Evolutionary conservation across 805 yeast species (phyloP), one percentile per base, ranked within the genome.

Genomic region (Hanseniaspora guilliermondii): DNA sequence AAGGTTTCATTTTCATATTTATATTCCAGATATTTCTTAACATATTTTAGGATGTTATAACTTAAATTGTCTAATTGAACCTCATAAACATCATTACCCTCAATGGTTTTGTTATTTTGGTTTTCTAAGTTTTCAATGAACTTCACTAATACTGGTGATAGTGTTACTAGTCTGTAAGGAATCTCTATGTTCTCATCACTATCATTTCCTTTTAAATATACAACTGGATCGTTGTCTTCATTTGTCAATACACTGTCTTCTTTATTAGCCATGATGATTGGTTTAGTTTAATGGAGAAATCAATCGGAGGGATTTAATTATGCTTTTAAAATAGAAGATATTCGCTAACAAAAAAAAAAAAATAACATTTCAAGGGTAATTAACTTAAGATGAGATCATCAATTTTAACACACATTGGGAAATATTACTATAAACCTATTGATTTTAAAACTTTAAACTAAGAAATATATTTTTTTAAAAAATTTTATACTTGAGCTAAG

Each of bases 1-100:
- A 50, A 27, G 1, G 49, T 42, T 25, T 53, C 50, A 64, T 85
- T 86, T 60, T 85, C 82, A 56, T 75, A 65, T 61, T 85, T 80
- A 64, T 85, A 89, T 64, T 85, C 81, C 35, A 91, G 68, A 61
- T 93, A 91, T 61, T 91, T 97, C 41, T 86, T 83, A 11, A 91
- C 82, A 61, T 87, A 85, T 58, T 80, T 85, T 44, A 93, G 70
- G 21, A 88, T 74, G 35, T 76, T 76, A 0, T 85, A 83, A 56
- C 84, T 85, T 21, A 53, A 12, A 7, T 46, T 46, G 11, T 45
- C 46, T 12, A 53, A 24, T 32, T 45, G 39, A 67, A 85, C 76
- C 56, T 79, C 85, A 62, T 53, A 53, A 3, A 45, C 40, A 41
- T 53, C 50, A 14, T 45, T 25, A 4, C 54, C 54, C 4, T 42